A percentile compares a stretch with the other conserved stretches of the same genome.
phyloP scores from a whole-genome alignment of 73 alveolate species.

The Symbiodinium natans region DNA sequence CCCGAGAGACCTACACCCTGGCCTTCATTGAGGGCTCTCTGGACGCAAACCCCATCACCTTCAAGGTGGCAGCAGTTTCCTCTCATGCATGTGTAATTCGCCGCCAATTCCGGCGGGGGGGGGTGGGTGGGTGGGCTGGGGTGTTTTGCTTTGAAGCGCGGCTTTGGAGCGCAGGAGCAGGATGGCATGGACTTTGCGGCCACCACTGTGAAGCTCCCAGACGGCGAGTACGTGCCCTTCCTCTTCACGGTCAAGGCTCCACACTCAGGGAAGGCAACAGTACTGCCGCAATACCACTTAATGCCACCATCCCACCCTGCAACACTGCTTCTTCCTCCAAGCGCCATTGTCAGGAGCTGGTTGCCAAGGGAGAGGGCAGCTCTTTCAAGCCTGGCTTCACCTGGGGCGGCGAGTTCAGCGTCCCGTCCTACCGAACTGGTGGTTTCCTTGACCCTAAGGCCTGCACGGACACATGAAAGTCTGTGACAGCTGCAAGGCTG shows the following conservation, averaged over 20 bases:
- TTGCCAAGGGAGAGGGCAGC: slow-evolving; percentile 76
- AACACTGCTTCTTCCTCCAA: too few species aligned
- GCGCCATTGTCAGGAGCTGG: slow-evolving; percentile 15
- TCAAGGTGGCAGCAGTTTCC: neutral
- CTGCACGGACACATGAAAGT: too few species aligned
- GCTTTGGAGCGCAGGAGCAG: slow-evolving; percentile 43
- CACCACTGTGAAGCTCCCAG: slow-evolving; percentile 94
- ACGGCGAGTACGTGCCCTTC: slow-evolving; percentile 91
- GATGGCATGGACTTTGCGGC: slow-evolving; percentile 95
- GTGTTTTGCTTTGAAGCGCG: too few species aligned
- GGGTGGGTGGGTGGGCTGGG: too few species aligned
- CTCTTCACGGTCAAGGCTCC: slow-evolving; percentile 39
- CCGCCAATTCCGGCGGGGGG: too few species aligned
- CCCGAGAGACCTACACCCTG: slow-evolving; percentile 95
- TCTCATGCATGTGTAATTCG: too few species aligned
- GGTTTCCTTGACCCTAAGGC: slow-evolving; percentile 94
- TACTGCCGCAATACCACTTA: too few species aligned
- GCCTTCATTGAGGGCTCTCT: slow-evolving; percentile 92
- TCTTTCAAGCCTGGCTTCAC: slow-evolving; percentile 89
- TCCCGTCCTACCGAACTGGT: slow-evolving; percentile 94
- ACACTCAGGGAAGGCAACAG: neutral
- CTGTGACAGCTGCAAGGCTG: too few species aligned
- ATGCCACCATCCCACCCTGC: too few species aligned
- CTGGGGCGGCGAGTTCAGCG: slow-evolving; percentile 94
- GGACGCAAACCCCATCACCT: slow-evolving; percentile 30